These are phyloP conservation scores for Meyerozyma elateridarum DNA, from an alignment of 1,139 yeast species.

Conservation along the genomic window DNA sequence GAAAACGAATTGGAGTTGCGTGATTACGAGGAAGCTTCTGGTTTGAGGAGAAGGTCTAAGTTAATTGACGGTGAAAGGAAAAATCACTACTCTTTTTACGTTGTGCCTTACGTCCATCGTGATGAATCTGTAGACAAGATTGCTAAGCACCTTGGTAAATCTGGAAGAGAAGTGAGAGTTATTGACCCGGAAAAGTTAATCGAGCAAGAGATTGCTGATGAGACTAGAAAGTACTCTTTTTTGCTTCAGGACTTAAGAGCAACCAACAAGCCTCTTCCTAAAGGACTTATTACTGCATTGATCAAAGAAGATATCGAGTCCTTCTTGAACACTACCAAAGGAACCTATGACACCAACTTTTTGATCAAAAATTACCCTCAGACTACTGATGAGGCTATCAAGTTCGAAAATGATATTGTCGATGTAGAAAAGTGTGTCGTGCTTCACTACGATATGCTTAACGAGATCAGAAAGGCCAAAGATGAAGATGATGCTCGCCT, in stretches of 20 bases:
- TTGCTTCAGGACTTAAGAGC: constrained; percentile 38
- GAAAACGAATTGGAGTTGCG: constrained; percentile 58
- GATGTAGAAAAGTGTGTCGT: constrained; percentile 40
- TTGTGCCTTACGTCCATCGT: constrained; percentile 37
- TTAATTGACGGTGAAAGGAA: constrained; percentile 29
- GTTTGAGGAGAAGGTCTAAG: constrained; percentile 51
- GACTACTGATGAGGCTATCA: constrained; percentile 57
- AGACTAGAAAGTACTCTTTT: constrained; percentile 36
- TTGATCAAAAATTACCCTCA: constrained; percentile 53
- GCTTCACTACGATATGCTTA: constrained; percentile 25
- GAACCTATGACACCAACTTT: constrained; percentile 41
- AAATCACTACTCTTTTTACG: constrained; percentile 35
- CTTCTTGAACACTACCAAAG: constrained; percentile 36
- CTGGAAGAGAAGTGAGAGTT: constrained; percentile 35
- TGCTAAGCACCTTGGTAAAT: constrained; percentile 15
- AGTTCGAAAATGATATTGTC: constrained; percentile 54
- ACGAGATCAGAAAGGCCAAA: constrained; percentile 20
- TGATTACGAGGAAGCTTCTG: constrained; percentile 43
- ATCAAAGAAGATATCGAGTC: constrained; percentile 43
- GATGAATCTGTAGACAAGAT: constrained; percentile 19
- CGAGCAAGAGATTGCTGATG: constrained; percentile 37
- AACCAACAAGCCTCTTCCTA: constrained; percentile 40
- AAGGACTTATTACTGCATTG: constrained; percentile 55
- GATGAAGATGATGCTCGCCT: constrained; percentile 27
- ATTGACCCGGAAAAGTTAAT: constrained; percentile 45